Evolutionary conservation across 495 filamentous ascomycete genomes (phyloP).

Genomic region (Clavariopsis aquatica): DNA sequence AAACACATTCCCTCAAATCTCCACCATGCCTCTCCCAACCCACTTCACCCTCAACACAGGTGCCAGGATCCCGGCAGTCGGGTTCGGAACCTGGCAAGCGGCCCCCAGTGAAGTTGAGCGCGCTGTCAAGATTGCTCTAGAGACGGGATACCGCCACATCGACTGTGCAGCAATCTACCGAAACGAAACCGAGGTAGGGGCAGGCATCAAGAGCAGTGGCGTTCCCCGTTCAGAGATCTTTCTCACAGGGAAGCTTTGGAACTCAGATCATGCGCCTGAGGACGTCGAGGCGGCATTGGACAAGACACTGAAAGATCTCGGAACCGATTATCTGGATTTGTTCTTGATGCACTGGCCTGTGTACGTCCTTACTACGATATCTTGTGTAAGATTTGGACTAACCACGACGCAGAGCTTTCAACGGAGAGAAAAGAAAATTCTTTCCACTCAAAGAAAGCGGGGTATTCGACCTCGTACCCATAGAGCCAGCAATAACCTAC

Average conservation of each 20-base stretch:
- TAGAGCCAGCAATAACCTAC: no score
- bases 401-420: no score
- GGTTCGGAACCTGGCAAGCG: no score
- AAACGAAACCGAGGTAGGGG: neutral
- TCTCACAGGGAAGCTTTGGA: neutral
- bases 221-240: neutral
- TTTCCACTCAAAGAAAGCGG: neutral
- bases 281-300: no score
- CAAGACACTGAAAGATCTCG: no score
- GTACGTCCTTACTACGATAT: no score
- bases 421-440: neutral
- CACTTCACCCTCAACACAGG: no score
- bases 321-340: neutral
- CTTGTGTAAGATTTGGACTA: no score
- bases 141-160: neutral
- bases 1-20: no score
- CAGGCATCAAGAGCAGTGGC: neutral
- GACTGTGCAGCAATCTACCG: neutral
- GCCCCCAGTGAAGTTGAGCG: no score
- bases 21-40: no score
- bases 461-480: neutral
- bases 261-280: neutral
- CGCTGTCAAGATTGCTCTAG: neutral
- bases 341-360: neutral
- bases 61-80: no score